These are phyloP conservation scores for Saturnispora silvae DNA, from an alignment of 805 yeast species.

Conservation along the genomic window DNA sequence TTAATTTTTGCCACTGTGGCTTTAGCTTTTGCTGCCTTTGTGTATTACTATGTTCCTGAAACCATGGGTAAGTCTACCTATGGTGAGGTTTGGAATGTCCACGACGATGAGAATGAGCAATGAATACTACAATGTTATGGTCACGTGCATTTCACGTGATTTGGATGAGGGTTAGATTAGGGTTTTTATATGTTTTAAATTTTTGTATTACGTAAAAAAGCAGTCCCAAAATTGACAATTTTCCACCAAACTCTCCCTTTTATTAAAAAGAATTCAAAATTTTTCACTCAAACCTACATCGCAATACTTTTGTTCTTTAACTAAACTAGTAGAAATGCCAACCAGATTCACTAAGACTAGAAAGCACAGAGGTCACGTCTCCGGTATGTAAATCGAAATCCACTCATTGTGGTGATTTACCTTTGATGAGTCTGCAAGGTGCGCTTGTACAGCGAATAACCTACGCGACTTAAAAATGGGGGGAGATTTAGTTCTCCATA, in stretches of 20 bases:
- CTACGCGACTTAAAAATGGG: too few relatives aligned
- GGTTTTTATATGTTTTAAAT: too few relatives aligned
- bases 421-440: too few relatives aligned
- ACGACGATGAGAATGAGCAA: background rate
- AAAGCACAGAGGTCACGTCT: slow-evolving; percentile 99
- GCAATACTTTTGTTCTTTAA: slow-evolving; percentile 1
- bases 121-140: background rate
- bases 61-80: slow-evolving; percentile 57
- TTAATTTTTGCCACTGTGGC: slow-evolving; percentile 57
- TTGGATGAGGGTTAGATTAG: slow-evolving; percentile 3
- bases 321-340: slow-evolving; percentile 55
- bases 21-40: slow-evolving; percentile 36
- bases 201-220: too few relatives aligned
- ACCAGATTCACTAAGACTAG: slow-evolving; percentile 99
- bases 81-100: slow-evolving; percentile 52
- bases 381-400: slow-evolving; percentile 62
- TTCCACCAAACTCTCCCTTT: background rate
- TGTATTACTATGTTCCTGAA: slow-evolving; percentile 51
- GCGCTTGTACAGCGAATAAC: too few relatives aligned
- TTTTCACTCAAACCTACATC: background rate
- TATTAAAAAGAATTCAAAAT: background rate
- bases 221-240: slow-evolving; percentile 6
- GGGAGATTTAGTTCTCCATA: slow-evolving; percentile 8
- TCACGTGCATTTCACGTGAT: slow-evolving; percentile 5
- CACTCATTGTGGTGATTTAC: too few relatives aligned